These are phyloP conservation scores for Phoma sp. DNA, from an alignment of 2,329 filamentous ascomycete species.

Conservation along the genomic window DNA sequence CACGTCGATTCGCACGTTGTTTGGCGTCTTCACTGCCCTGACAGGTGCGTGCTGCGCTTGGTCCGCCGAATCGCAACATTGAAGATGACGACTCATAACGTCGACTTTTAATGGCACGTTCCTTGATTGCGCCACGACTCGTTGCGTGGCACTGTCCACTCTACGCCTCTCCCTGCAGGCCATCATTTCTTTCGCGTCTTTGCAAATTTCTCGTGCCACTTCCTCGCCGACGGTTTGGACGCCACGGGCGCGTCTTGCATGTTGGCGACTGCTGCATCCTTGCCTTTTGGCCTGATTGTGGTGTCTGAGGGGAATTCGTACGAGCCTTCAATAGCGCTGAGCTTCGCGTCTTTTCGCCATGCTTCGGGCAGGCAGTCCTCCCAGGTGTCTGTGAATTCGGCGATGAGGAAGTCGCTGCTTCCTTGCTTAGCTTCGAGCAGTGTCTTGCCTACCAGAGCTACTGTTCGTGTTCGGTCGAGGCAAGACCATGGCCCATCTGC, in stretches of 20 bases:
- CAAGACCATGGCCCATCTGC: slow-evolving; percentile 42
- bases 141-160: slow-evolving; percentile 15
- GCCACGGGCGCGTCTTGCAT: slow-evolving; percentile 16
- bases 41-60: background rate
- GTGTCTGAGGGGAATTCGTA: slow-evolving; percentile 44
- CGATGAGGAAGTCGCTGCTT: slow-evolving; percentile 35
- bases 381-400: slow-evolving; percentile 48
- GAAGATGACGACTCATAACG: background rate
- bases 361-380: slow-evolving; percentile 47
- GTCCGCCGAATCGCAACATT: background rate
- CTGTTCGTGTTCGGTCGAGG: slow-evolving; percentile 43
- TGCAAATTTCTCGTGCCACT: slow-evolving; percentile 51
- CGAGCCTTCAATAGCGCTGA: slow-evolving; percentile 40
- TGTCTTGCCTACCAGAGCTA: slow-evolving; percentile 41
- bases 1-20: background rate
- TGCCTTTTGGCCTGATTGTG: slow-evolving; percentile 40
- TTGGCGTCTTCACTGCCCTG: slow-evolving; percentile 1
- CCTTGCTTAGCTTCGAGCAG: slow-evolving; percentile 40
- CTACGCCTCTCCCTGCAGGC: slow-evolving; percentile 12
- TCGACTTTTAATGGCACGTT: slow-evolving; percentile 1
- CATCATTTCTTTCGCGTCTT: slow-evolving; percentile 42
- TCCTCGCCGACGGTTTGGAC: slow-evolving; percentile 42
- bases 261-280: slow-evolving; percentile 7
- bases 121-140: slow-evolving; percentile 13
- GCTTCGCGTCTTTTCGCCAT: slow-evolving; percentile 45